Evolutionary conservation across 345 rosid species (phyloP), one percentile per base, ranked within the genome.

Genomic region (Erucastrum elatum): DNA sequence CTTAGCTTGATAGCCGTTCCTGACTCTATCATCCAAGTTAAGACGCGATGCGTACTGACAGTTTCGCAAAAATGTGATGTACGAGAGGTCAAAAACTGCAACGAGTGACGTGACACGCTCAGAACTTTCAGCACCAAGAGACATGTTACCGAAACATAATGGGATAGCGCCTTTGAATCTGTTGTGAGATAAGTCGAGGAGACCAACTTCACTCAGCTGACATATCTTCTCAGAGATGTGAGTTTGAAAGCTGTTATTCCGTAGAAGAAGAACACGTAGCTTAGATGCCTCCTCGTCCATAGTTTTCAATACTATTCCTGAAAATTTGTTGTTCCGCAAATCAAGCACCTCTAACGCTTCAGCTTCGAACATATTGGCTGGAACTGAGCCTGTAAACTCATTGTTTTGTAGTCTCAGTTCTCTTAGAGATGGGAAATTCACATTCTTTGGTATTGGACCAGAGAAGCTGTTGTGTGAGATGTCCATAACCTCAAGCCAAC

Each of bases 261-360:
- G 85, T 68, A 90, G 86, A 82, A 87, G 89, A 44, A 92, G 90
- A 70, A 86, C 84, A 72, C 86, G 84, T 62, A 89, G 86, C 68
- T 60, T 55, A 30, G 93, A 83, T 74, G 84, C n/a, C n/a, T n/a
- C 84, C 39, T 86, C 84, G 4, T 84, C 91, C 26, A 87, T 77
- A 77, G 83, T 89, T 1, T 70, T 64, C 0, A 92, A 82, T 41
- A 87, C 64, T 61, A 4, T 34, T 11, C 90, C 95, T 0, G 89
- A 85, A 64, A 90, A 74, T 30, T 66, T 35, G 80, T 90, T 92
- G 27, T 78, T 72, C 7, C 92, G 87, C 34, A 92, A 4, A 35
- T 94, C 91, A 75, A 90, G 88, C 63, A 83, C 85, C 71, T 66
- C 75, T 49, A 92, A 75, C 5, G 80, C 81, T 68, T 27, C 79